Evolutionary conservation across 2,329 filamentous ascomycete species (phyloP), one percentile per base, ranked within the genome.

Genomic region (Alternaria panax): DNA sequence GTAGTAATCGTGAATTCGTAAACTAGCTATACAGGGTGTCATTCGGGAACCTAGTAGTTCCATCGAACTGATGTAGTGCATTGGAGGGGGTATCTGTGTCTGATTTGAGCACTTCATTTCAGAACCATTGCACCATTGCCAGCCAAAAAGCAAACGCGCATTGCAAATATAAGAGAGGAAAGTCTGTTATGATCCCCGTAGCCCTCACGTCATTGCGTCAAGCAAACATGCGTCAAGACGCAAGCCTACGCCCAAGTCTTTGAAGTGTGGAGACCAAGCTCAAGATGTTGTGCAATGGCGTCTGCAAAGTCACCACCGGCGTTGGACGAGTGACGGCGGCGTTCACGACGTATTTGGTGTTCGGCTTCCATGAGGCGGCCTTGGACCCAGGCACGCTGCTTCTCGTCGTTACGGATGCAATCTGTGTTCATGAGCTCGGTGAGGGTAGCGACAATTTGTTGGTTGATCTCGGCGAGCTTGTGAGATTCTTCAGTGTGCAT

Each of bases 391-490:
- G 74, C 73, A 40, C 84, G 77, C 59, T 75, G 75, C 59, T 79
- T 79, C 1, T 75, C 70, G 70, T 86, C 83, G 9, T 75, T 69
- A 40, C 78, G 79, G 4, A 85, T 83, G 40, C 78, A 79, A 16
- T 83, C 81, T 46, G 82, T 84, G 63, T 86, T 86, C 54, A 86
- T 73, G 1, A 86, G 75, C 58, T 85, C 83, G 11, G 83, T 86
- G 47, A 86, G 77, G 9, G 82, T 84, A 20, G 77, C 79, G 65
- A 86, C 85, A 72, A 85, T 85, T 63, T 84, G 81, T 51, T 82
- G 77, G 63, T 84, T 85, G 71, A 85, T 79, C 41, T 82, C 74
- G 59, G 78, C 79, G n/a, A 84, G 71, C 60, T 80, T 80, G 70
- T 79, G 71, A 66, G 81, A 69, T 79, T 84, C 76, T 64, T 79